These are phyloP conservation scores for Cyclotella atomus DNA, from an alignment of 108 stramenopile genomes.

Conservation along the genomic window DNA sequence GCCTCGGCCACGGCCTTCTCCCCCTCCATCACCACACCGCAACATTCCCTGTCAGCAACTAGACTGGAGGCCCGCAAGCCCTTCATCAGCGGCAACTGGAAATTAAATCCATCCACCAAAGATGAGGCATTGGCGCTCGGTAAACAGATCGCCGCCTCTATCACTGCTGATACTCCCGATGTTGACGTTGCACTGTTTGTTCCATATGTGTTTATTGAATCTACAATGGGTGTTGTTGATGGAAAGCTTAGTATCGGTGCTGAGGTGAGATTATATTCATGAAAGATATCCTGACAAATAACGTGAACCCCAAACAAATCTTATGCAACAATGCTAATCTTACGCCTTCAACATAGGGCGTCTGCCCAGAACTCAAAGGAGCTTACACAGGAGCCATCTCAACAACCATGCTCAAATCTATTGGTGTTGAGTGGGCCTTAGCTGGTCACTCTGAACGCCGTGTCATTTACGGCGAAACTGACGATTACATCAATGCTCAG, in stretches of 20 bases:
- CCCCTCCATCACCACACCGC: conserved; percentile 30
- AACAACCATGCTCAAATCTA: conserved; percentile 83
- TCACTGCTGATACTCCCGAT: conserved; percentile 63
- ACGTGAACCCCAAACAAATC: not conserved
- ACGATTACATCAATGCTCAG: conserved; percentile 94
- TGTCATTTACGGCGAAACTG: conserved; percentile 90
- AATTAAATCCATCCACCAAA: conserved; percentile 85
- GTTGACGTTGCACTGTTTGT: conserved; percentile 85
- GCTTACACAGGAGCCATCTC: conserved; percentile 98
- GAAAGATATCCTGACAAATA: not conserved
- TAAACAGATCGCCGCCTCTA: conserved; percentile 66
- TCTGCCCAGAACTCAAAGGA: conserved; percentile 81
- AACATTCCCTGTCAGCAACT: conserved; percentile 23
- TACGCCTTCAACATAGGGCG: conserved; percentile 35
- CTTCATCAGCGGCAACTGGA: conserved; percentile 97
- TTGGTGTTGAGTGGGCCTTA: conserved; percentile 92
- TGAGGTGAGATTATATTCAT: conserved; percentile 58
- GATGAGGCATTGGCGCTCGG: conserved; percentile 75
- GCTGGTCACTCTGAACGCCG: conserved; percentile 98
- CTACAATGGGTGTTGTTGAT: conserved; percentile 58
- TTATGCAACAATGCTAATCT: conserved; percentile 7
- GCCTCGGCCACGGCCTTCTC: conserved; percentile 59
- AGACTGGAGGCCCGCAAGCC: conserved; percentile 59
- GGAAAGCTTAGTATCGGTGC: conserved; percentile 74
- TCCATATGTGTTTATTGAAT: conserved; percentile 84